These are phyloP conservation scores for Fusarium succisae DNA, from an alignment of 2,329 filamentous ascomycete species.

Conservation along the genomic window DNA sequence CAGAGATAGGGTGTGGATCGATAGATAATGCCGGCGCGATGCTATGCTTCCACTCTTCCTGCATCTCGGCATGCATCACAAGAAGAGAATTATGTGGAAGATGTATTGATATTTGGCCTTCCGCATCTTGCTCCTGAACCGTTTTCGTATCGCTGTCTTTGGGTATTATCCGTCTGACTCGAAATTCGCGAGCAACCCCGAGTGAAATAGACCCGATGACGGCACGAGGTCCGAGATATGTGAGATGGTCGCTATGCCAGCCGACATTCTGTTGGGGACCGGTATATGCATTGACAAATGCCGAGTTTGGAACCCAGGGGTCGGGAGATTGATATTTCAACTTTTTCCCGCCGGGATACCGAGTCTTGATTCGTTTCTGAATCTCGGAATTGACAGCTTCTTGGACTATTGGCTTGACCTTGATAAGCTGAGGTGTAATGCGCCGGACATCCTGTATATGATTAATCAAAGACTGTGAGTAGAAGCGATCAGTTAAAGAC, in stretches of 20 bases:
- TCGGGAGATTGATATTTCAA: conserved; percentile 79
- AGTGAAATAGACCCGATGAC: conserved; percentile 91
- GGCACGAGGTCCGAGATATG: conserved; percentile 88
- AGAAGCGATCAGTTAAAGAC: conserved; percentile 3
- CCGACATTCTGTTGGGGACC: conserved; percentile 85
- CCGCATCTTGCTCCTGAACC: conserved; percentile 64
- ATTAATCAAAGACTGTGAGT: conserved; percentile 10
- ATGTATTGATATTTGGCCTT: conserved; percentile 91
- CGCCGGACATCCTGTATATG: conserved; percentile 72
- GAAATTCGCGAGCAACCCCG: conserved; percentile 92
- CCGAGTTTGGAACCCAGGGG: conserved; percentile 85
- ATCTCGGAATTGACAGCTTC: conserved; percentile 81
- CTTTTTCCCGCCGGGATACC: conserved; percentile 76
- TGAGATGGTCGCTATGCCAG: conserved; percentile 92
- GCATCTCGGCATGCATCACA: conserved; percentile 98
- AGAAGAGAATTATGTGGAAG: conserved; percentile 94
- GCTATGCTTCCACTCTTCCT: conserved; percentile 95
- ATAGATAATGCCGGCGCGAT: conserved; percentile 80
- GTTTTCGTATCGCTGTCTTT: conserved; percentile 58
- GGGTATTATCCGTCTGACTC: conserved; percentile 80
- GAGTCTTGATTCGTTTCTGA: conserved; percentile 71
- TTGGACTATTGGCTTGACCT: conserved; percentile 75
- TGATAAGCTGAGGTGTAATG: conserved; percentile 77
- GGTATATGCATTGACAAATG: conserved; percentile 94
- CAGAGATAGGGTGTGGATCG: conserved; percentile 84